Conservation (phyloP, 164 flowering plant genomes). For the Brasenia schreberi region DNA sequence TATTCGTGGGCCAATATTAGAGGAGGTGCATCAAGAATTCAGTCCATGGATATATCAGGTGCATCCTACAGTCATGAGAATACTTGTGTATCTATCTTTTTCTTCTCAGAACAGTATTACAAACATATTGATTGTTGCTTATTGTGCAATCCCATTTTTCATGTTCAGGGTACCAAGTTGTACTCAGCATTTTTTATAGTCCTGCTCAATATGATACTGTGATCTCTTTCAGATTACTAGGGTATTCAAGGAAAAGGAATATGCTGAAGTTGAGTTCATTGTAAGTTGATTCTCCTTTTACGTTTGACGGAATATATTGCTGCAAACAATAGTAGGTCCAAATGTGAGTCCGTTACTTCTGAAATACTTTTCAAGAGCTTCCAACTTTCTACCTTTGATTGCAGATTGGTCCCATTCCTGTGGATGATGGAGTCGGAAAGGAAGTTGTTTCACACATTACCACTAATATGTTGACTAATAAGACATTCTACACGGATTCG, state of each 20-base stretch:
- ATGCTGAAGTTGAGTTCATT: constrained; percentile 43
- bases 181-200: no score
- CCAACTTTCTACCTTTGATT: neutral
- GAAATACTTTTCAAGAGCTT: no score
- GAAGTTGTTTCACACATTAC: constrained; percentile 60
- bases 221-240: constrained; percentile 53
- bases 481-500: constrained; percentile 84
- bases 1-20: constrained; percentile 5
- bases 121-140: no score
- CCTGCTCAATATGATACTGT: no score
- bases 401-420: constrained; percentile 29
- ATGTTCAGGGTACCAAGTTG: no score
- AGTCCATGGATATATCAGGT: constrained; percentile 4
- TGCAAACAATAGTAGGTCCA: no score
- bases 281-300: constrained; percentile 21
- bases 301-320: neutral
- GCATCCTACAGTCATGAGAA: neutral
- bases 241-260: constrained; percentile 53
- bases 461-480: constrained; percentile 53
- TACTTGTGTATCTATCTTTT: neutral
- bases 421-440: constrained; percentile 78
- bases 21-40: constrained; percentile 8
- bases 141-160: no score
- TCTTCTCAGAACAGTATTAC: neutral
- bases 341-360: no score